Evolutionary conservation across 208 protist species (phyloP).

Genomic region (Leptomonas pyrrhocoris): DNA sequence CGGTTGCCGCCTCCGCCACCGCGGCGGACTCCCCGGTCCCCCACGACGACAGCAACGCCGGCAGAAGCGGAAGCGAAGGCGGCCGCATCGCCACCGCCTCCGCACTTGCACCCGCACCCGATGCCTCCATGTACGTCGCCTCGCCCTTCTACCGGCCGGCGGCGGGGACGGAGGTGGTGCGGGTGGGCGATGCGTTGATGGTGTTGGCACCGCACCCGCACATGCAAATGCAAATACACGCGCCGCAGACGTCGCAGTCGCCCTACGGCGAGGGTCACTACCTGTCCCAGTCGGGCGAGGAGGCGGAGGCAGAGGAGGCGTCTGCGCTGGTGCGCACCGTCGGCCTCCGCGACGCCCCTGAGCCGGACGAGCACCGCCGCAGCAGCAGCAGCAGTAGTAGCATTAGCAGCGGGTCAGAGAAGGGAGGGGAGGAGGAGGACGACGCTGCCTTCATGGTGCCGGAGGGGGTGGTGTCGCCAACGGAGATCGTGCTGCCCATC

Average conservation of each 20-base stretch:
- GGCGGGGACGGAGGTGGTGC: constrained; percentile 3
- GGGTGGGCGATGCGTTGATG: constrained; percentile 3
- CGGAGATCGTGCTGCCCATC: not conserved
- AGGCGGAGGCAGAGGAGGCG: not conserved
- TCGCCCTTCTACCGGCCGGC: constrained; percentile 9
- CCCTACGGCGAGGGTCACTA: constrained; percentile 22
- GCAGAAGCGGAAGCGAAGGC: too few relatives aligned
- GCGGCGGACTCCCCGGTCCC: not conserved
- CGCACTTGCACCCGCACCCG: too few relatives aligned
- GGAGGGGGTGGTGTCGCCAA: constrained; percentile 1
- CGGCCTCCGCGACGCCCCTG: not conserved
- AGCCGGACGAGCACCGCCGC: not conserved
- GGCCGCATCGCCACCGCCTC: too few relatives aligned
- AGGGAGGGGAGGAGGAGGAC: constrained; percentile 9
- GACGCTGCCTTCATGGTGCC: not conserved
- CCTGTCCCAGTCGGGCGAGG: not conserved
- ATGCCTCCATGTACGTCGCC: not conserved
- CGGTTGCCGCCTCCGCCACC: not conserved
- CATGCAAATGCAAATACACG: too few relatives aligned
- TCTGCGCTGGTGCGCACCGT: not conserved
- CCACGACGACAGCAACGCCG: too few relatives aligned
- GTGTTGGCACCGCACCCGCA: not conserved
- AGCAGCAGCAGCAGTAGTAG: not conserved
- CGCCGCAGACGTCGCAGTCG: not conserved
- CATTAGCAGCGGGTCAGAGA: not conserved